A percentile compares a stretch with the other conserved stretches of the same genome.
Evolutionary conservation across 1,284 basidiomycete genomes (phyloP).

Genomic region (Sporisorium exsertum): DNA sequence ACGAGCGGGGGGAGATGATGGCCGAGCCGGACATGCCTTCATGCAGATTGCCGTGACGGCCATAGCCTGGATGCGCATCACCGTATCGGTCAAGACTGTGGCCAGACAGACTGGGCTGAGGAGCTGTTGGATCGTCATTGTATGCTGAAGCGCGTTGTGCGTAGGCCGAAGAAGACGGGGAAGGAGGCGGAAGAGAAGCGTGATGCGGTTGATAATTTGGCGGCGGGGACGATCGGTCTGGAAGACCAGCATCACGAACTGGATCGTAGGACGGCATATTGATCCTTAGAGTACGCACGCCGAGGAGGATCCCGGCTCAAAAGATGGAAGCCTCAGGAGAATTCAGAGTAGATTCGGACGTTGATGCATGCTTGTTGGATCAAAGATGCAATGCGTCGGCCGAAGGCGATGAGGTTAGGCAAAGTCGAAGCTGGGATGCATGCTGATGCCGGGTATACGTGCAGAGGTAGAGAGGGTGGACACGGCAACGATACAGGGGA

Average conservation of each 20-base stretch:
- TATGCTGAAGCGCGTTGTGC: conserved; percentile 10
- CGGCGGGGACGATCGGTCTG: conserved; percentile 33
- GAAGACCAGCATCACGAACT: conserved; percentile 37
- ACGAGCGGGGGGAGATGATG: conserved; percentile 24
- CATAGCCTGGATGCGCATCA: conserved; percentile 9
- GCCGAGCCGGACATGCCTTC: conserved; percentile 3
- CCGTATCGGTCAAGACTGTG: conserved; percentile 19
- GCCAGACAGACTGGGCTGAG: conserved; percentile 17
- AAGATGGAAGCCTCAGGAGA: not conserved
- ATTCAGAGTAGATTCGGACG: not conserved
- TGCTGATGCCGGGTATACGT: not conserved
- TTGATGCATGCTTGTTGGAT: conserved; percentile 8
- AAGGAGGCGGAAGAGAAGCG: conserved; percentile 20
- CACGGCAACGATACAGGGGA: not conserved
- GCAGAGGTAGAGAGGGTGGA: not conserved
- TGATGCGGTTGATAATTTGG: conserved; percentile 13
- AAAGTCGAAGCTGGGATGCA: not conserved
- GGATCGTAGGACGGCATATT: conserved; percentile 36
- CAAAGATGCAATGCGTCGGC: not conserved
- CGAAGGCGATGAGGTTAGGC: not conserved
- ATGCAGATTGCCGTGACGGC: conserved; percentile 9
- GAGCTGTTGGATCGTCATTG: conserved; percentile 1
- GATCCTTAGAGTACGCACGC: not conserved
- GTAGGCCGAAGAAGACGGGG: conserved; percentile 17
- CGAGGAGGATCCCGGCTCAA: not conserved